phyloP scores from a whole-genome alignment of 768 basidiomycete genomes.

The Rhodocollybia butyracea region DNA sequence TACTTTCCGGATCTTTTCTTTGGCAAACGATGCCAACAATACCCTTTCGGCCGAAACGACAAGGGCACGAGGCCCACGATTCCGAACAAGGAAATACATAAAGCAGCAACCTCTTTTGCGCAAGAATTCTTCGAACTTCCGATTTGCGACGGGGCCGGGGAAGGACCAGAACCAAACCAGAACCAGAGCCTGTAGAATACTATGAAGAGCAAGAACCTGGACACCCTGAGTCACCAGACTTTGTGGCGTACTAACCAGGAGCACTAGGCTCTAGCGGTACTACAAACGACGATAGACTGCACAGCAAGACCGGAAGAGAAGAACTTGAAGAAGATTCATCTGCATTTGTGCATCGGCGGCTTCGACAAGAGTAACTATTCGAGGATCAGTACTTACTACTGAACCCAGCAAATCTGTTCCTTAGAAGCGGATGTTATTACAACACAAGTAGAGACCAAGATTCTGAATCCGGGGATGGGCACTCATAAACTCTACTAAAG shows the following conservation, averaged over 20 bases:
- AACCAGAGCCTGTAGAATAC: neutral
- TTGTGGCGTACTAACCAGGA: neutral
- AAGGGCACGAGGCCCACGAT: neutral
- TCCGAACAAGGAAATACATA: neutral
- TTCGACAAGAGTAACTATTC: slow-evolving; percentile 40
- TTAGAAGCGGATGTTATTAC: slow-evolving; percentile 35
- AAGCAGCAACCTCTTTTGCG: neutral
- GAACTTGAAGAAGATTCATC: slow-evolving; percentile 20
- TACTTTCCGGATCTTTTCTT: no score
- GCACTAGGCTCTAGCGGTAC: slow-evolving; percentile 19
- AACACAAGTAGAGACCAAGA: no score
- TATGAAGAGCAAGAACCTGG: no score
- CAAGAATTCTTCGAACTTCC: neutral
- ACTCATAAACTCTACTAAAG: slow-evolving; percentile 39
- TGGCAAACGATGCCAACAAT: no score
- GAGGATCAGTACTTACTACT: neutral
- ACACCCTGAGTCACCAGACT: neutral
- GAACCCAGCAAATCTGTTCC: slow-evolving; percentile 32
- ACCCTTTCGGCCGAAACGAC: no score
- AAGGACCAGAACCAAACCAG: neutral
- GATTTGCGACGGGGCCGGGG: neutral
- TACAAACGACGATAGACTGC: slow-evolving; percentile 21
- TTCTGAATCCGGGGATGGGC: slow-evolving; percentile 44
- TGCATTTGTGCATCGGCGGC: slow-evolving; percentile 37
- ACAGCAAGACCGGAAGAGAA: slow-evolving; percentile 18